Evolutionary conservation across 2,329 filamentous ascomycete species (phyloP), one percentile per base, ranked within the genome.

Genomic region (Pseudogymnoascus sp.): DNA sequence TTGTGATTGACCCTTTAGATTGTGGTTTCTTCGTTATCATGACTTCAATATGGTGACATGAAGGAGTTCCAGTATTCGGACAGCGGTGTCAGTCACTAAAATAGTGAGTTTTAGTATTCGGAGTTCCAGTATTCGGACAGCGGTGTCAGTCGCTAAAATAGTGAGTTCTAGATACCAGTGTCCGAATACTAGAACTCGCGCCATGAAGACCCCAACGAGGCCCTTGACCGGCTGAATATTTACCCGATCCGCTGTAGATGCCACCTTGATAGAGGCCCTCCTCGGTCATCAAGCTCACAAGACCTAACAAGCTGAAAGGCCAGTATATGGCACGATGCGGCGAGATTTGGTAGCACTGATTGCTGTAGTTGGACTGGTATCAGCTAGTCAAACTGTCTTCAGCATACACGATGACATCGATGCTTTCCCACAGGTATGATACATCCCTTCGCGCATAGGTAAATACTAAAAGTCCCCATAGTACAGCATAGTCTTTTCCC

Each of bases 331-430:
- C 70, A 73, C 62, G 63, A 74, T 74, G 72, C 71, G 65, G 64
- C 65, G 59, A 66, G 21, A 68, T 59, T 68, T 69, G 66, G 12
- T 66, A 63, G 68, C 66, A 62, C 65, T 72, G 31, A 63, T 73
- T 65, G 69, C 68, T 63, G 65, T 65, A 62, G 63, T 66, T 64
- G 64, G 68, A 56, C 37, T 80, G 59, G 78, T 77, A 62, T 74
- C 81, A 64, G 82, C 81, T 56, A 82, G 75, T 69, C 81, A 83
- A 69, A 81, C 82, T 68, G 76, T 80, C 18, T 90, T 90, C 78
- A 89, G 84, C 72, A 86, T 90, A 14, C 82, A 88, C 68, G 88
- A 90, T 74, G 88, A 91, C 72, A 73, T 91, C 28, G 79, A 90
- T 62, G 88, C 88, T 14, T 89, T 84, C 73, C 88, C 88, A 16